Conservation (phyloP, 139 green algal genomes). For the Chlorella sp. region DNA sequence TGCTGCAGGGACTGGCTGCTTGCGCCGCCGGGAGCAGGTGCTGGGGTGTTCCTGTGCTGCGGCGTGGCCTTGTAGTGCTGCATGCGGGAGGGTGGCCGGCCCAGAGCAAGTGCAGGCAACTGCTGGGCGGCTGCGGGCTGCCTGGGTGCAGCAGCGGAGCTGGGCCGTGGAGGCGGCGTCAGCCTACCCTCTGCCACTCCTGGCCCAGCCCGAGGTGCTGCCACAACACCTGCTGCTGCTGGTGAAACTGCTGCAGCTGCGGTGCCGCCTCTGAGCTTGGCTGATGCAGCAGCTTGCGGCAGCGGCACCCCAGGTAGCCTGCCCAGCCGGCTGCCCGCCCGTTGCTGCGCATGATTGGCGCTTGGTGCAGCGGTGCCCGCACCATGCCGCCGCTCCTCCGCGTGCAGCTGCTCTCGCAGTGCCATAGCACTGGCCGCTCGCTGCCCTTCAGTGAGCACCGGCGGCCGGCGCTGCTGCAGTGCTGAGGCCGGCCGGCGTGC, state of each 20-base stretch:
- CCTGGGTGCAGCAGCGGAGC: background rate
- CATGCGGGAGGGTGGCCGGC: constrained; percentile 7
- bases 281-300: too few species aligned
- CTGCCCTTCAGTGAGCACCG: background rate
- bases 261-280: too few species aligned
- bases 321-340: background rate
- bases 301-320: background rate
- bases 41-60: too few species aligned
- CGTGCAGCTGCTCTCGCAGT: background rate
- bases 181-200: background rate
- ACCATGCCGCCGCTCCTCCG: background rate
- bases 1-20: too few species aligned
- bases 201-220: background rate
- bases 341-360: background rate
- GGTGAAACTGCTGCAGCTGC: too few species aligned
- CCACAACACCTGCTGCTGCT: too few species aligned
- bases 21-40: too few species aligned
- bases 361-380: background rate
- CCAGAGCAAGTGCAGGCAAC: background rate
- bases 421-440: constrained; percentile 11
- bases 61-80: constrained; percentile 5
- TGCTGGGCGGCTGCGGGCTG: background rate
- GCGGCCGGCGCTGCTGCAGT: background rate
- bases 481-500: background rate
- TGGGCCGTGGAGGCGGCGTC: background rate